Conservation (phyloP, 1,139 yeast genomes). For the Saccharomycopsis hybrid region DNA sequence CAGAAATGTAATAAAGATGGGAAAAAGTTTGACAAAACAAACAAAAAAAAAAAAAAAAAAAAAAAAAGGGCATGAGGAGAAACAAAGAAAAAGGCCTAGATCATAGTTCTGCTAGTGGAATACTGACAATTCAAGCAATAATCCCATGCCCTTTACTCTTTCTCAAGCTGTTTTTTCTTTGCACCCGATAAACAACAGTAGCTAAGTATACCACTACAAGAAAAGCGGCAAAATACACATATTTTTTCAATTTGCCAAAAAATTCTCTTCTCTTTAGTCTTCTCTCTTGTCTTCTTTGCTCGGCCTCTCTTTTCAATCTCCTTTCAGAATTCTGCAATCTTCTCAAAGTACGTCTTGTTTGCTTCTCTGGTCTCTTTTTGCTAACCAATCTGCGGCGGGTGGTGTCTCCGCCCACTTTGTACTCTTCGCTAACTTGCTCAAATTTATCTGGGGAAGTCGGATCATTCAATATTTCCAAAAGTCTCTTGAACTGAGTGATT, state of each 20-base stretch:
- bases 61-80: too few species aligned
- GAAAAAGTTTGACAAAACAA: too few species aligned
- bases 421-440: slow-evolving; percentile 15
- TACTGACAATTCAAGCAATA: neutral
- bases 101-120: too few species aligned
- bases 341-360: slow-evolving; percentile 32
- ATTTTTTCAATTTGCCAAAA: slow-evolving; percentile 33
- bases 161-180: slow-evolving; percentile 35
- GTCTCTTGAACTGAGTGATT: slow-evolving; percentile 26
- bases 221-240: slow-evolving; percentile 30
- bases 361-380: slow-evolving; percentile 23
- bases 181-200: slow-evolving; percentile 44
- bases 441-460: slow-evolving; percentile 23
- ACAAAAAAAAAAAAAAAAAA: too few species aligned
- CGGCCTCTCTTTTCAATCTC: slow-evolving; percentile 39
- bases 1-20: too few species aligned
- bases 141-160: slow-evolving; percentile 25
- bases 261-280: slow-evolving; percentile 38
- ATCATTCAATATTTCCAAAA: slow-evolving; percentile 25
- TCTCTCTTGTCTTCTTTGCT: slow-evolving; percentile 34
- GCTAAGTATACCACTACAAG: slow-evolving; percentile 39
- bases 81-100: too few species aligned
- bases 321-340: slow-evolving; percentile 37
- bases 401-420: slow-evolving; percentile 22
- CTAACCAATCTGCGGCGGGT: slow-evolving; percentile 24